Percentiles rank a stretch among this genome's conserved stretches.
phyloP scores from a whole-genome alignment of 2,329 filamentous ascomycete genomes.

The Lomentospora prolificans region DNA sequence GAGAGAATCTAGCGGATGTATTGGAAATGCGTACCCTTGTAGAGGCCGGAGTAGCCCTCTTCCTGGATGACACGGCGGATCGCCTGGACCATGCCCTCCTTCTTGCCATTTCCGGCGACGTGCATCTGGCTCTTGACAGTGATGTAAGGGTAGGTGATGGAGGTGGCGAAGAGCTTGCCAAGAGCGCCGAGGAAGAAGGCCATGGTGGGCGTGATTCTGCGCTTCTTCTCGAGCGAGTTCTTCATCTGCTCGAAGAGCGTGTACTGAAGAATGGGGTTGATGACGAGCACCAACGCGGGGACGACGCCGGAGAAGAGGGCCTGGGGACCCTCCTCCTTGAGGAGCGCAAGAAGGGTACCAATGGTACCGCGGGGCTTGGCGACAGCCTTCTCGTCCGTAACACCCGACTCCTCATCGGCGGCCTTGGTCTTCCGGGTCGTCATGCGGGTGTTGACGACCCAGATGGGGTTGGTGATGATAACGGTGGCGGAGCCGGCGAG shows the following conservation, averaged over 20 bases:
- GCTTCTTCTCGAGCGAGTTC: slow-evolving; percentile 68
- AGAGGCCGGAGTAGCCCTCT: slow-evolving; percentile 86
- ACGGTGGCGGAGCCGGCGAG: slow-evolving; percentile 91
- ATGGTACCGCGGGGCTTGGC: slow-evolving; percentile 61
- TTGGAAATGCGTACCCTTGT: slow-evolving; percentile 56
- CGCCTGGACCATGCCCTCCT: slow-evolving; percentile 70
- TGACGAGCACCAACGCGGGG: slow-evolving; percentile 84
- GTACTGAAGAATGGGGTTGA: slow-evolving; percentile 98
- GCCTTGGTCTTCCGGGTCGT: slow-evolving; percentile 53
- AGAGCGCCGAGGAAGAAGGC: slow-evolving; percentile 87
- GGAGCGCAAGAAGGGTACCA: slow-evolving; percentile 67
- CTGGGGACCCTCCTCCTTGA: slow-evolving; percentile 73
- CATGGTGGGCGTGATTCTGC: slow-evolving; percentile 70
- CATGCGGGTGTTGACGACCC: slow-evolving; percentile 98
- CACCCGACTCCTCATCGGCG: slow-evolving; percentile 29
- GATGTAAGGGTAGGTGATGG: slow-evolving; percentile 95
- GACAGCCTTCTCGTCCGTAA: slow-evolving; percentile 25
- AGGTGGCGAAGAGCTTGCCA: slow-evolving; percentile 89
- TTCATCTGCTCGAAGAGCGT: slow-evolving; percentile 98
- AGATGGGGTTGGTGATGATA: slow-evolving; percentile 95
- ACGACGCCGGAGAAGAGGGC: slow-evolving; percentile 88
- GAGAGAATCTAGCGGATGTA: not conserved
- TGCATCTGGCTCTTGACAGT: slow-evolving; percentile 98
- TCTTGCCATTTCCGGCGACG: slow-evolving; percentile 68
- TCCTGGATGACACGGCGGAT: slow-evolving; percentile 73